phyloP scores from a whole-genome alignment of 2,329 filamentous ascomycete genomes.

The Plectosphaerella sp. region DNA sequence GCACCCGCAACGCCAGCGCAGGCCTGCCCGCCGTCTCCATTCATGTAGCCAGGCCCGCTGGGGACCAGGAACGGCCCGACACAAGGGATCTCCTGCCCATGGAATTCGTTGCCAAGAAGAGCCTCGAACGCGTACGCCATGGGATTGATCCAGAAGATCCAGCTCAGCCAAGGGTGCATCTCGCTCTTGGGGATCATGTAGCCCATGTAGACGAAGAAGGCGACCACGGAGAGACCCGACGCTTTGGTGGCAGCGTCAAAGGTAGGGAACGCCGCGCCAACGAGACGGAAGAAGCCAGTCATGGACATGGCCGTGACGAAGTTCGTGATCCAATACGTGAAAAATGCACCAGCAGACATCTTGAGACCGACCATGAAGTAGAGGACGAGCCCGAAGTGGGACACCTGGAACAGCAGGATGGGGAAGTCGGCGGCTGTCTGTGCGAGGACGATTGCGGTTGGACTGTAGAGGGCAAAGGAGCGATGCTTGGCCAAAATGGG shows the following conservation, averaged over 20 bases:
- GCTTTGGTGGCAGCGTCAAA: constrained; percentile 51
- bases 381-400: constrained; percentile 48
- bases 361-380: constrained; percentile 52
- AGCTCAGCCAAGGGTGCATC: constrained; percentile 70
- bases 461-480: constrained; percentile 46
- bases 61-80: constrained; percentile 14
- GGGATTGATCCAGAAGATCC: constrained; percentile 73
- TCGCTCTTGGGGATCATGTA: constrained; percentile 45
- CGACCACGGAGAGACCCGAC: constrained; percentile 50
- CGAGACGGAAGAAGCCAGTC: constrained; percentile 70
- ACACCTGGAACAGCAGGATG: constrained; percentile 46
- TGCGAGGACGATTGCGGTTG: constrained; percentile 46
- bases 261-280: constrained; percentile 65
- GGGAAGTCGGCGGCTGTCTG: constrained; percentile 51
- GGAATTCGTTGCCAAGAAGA: constrained; percentile 63
- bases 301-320: constrained; percentile 63
- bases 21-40: neutral
- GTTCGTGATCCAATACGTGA: constrained; percentile 68
- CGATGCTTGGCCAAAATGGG: constrained; percentile 43
- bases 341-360: constrained; percentile 63
- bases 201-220: constrained; percentile 52
- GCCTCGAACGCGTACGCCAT: constrained; percentile 71
- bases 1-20: neutral
- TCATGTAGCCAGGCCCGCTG: neutral
- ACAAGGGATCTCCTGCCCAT: constrained; percentile 51